Conservation (phyloP, 2,329 filamentous ascomycete species). For the Triangularia setosa region DNA sequence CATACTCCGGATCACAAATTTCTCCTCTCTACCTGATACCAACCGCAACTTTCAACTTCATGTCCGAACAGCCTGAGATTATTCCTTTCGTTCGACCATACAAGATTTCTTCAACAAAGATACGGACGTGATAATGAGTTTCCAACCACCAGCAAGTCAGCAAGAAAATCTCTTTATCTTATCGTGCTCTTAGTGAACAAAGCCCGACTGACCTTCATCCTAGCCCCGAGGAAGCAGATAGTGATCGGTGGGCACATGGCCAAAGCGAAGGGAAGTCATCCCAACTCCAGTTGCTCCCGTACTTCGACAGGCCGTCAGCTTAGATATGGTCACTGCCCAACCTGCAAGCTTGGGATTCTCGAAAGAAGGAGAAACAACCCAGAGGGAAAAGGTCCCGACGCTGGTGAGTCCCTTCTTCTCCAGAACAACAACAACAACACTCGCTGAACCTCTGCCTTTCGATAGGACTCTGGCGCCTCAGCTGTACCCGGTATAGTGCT, state of each 20-base stretch:
- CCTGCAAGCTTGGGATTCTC: conserved; percentile 14
- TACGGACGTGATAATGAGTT: not conserved
- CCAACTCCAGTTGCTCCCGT: not conserved
- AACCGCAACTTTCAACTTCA: not conserved
- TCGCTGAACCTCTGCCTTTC: not conserved
- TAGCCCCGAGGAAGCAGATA: not conserved
- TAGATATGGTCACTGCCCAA: conserved; percentile 18
- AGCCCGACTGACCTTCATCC: not conserved
- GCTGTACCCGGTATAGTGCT: not conserved
- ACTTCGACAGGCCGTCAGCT: not conserved
- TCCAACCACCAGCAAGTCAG: not conserved
- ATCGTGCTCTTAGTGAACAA: not conserved
- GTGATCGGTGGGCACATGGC: not conserved
- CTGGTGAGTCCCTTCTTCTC: conserved; percentile 16
- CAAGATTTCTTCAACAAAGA: not conserved
- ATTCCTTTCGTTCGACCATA: not conserved
- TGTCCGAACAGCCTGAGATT: not conserved
- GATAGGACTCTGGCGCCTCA: not conserved
- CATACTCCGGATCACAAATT: not conserved
- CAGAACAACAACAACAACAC: not conserved
- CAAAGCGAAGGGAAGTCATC: not conserved
- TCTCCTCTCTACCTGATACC: not conserved
- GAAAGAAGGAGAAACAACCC: conserved; percentile 13
- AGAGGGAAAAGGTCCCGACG: not conserved
- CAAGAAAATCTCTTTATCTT: not conserved